These are phyloP conservation scores for Paramecium pentaurelia DNA, from an alignment of 73 alveolate species.

Conservation along the genomic window DNA sequence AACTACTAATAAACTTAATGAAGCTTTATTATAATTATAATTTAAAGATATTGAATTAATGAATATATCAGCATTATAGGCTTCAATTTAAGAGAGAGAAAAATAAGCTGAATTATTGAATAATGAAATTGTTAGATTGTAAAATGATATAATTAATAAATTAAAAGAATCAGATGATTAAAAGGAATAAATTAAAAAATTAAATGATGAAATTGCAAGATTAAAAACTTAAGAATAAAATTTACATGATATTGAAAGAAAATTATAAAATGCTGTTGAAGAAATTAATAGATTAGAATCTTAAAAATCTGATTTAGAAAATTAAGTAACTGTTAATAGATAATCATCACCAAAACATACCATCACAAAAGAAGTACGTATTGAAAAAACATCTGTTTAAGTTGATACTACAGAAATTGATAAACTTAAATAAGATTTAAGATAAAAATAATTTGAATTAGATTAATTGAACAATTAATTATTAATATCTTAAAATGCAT, in stretches of 20 bases:
- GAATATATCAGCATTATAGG: not conserved
- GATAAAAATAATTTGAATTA: conserved; percentile 5
- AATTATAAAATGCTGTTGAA: not conserved
- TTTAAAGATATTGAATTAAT: not conserved
- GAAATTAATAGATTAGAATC: conserved; percentile 23
- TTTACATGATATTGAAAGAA: conserved; percentile 6
- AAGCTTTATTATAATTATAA: not conserved
- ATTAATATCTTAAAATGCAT: not conserved
- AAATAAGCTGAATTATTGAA: conserved; percentile 24
- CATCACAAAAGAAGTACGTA: not conserved
- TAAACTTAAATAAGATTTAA: not conserved
- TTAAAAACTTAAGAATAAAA: not conserved
- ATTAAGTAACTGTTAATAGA: not conserved
- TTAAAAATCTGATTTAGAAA: not conserved
- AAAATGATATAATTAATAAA: conserved; percentile 9
- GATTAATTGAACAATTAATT: conserved; percentile 16
- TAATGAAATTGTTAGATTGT: not conserved
- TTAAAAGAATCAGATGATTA: not conserved
- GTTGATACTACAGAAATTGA: not conserved
- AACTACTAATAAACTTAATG: not conserved
- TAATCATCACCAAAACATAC: not conserved
- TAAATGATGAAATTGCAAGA: not conserved
- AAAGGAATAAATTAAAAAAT: not conserved
- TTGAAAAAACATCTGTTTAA: not conserved
- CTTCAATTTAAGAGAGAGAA: not conserved